phyloP scores from a whole-genome alignment of 495 filamentous ascomycete genomes.

The Penicillium herquei region DNA sequence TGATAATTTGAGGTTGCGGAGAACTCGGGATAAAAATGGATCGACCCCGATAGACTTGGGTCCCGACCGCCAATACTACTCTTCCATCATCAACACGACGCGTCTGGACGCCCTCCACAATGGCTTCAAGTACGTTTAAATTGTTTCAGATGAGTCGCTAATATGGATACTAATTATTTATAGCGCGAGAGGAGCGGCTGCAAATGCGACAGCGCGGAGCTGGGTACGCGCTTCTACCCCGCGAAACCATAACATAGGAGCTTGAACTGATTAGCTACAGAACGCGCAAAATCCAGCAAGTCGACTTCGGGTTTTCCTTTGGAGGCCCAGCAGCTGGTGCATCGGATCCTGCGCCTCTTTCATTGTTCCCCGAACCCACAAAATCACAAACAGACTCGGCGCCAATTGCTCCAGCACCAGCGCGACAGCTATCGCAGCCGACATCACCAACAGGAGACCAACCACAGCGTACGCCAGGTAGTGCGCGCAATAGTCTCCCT shows the following conservation, averaged over 20 bases:
- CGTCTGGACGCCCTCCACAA: slow-evolving; percentile 38
- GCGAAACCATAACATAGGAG: slow-evolving; percentile 25
- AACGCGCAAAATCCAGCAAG: slow-evolving; percentile 45
- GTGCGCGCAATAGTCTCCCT: slow-evolving; percentile 26
- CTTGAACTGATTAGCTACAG: slow-evolving; percentile 29
- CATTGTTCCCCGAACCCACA: slow-evolving; percentile 22
- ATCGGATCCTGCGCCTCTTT: slow-evolving; percentile 11
- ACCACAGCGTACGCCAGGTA: slow-evolving; percentile 20
- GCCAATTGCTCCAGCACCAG: slow-evolving; percentile 12
- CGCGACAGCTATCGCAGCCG: slow-evolving; percentile 12
- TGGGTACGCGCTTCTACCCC: slow-evolving; percentile 46
- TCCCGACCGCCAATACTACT: slow-evolving; percentile 23
- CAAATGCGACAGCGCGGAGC: slow-evolving; percentile 61
- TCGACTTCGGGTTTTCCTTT: slow-evolving; percentile 54
- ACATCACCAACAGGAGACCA: slow-evolving; percentile 4
- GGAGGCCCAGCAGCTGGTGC: slow-evolving; percentile 18
- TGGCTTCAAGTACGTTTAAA: slow-evolving; percentile 42
- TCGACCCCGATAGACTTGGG: slow-evolving; percentile 19
- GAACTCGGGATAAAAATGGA: slow-evolving; percentile 33
- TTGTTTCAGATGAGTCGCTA: neutral
- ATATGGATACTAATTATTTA: slow-evolving; percentile 20
- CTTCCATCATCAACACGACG: slow-evolving; percentile 29
- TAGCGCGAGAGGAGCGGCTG: slow-evolving; percentile 54
- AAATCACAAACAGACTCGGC: slow-evolving; percentile 15
- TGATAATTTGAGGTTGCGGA: slow-evolving; percentile 22